Evolutionary conservation across 2,329 filamentous ascomycete genomes (phyloP).

Genomic region (Catunica adiposa): DNA sequence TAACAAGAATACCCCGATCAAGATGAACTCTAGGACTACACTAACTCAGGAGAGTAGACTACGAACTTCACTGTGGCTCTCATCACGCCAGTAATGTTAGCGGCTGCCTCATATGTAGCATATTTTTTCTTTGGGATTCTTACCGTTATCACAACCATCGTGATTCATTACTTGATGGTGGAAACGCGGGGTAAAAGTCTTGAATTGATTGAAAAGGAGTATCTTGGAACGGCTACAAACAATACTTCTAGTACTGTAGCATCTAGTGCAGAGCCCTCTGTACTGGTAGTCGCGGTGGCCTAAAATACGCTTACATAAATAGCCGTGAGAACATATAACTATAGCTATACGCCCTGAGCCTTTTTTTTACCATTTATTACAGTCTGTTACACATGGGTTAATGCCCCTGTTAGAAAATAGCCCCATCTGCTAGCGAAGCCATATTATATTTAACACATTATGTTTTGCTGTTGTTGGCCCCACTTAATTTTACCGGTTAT

Average conservation of each 20-base stretch:
- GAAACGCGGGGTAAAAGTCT: conserved; percentile 28
- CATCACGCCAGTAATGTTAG: conserved; percentile 26
- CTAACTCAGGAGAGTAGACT: conserved; percentile 17
- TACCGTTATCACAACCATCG: conserved; percentile 23
- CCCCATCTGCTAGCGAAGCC: too few relatives aligned
- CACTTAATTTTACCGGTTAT: too few relatives aligned
- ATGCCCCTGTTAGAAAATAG: too few relatives aligned
- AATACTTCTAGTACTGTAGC: background rate
- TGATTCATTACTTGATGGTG: conserved; percentile 25
- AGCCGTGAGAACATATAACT: too few relatives aligned
- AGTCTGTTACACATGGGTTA: too few relatives aligned
- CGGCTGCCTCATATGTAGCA: conserved; percentile 25
- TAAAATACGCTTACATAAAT: too few relatives aligned
- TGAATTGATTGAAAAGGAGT: conserved; percentile 22
- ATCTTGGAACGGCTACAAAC: background rate
- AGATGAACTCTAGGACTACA: too few relatives aligned
- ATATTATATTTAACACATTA: too few relatives aligned
- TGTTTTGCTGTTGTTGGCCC: too few relatives aligned
- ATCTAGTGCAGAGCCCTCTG: background rate
- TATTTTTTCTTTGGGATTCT: conserved; percentile 31
- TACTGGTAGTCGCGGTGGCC: background rate
- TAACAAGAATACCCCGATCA: too few relatives aligned
- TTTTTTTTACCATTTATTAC: too few relatives aligned
- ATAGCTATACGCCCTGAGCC: too few relatives aligned
- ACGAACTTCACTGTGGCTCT: conserved; percentile 31